phyloP scores from a whole-genome alignment of 768 basidiomycete species.

The Agaricus subrufescens region DNA sequence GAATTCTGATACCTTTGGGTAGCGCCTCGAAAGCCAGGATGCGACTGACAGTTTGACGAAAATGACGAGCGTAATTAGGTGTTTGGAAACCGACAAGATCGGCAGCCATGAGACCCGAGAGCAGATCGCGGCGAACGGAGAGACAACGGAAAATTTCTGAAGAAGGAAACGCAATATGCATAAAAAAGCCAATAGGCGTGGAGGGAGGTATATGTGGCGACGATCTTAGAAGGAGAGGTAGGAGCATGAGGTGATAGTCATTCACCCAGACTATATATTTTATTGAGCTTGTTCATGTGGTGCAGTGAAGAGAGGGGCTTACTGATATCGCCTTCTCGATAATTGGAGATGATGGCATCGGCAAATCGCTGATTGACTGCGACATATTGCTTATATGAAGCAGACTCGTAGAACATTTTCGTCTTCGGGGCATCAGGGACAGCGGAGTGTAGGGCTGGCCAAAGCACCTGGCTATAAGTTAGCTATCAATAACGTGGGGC shows the following conservation, averaged over 20 bases:
- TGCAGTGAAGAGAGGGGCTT: not conserved
- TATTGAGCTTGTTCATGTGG: not conserved
- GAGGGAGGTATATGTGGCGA: conserved; percentile 46
- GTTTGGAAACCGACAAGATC: conserved; percentile 94
- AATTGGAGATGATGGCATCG: conserved; percentile 71
- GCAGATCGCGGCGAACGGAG: conserved; percentile 68
- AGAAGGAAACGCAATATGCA: conserved; percentile 94
- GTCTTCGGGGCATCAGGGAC: conserved; percentile 87
- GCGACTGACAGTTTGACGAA: conserved; percentile 78
- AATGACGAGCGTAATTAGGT: conserved; percentile 77
- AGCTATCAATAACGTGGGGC: conserved; percentile 13
- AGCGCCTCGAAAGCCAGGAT: conserved; percentile 78
- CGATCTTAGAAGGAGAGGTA: conserved; percentile 81
- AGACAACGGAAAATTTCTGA: conserved; percentile 95
- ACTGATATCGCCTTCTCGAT: conserved; percentile 83
- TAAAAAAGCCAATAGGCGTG: conserved; percentile 87
- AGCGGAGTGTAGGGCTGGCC: conserved; percentile 85
- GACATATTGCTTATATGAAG: conserved; percentile 79
- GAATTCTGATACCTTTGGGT: conserved; percentile 76
- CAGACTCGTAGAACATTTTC: conserved; percentile 75
- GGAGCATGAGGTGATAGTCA: conserved; percentile 95
- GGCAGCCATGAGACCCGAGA: conserved; percentile 87
- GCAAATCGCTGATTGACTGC: conserved; percentile 91
- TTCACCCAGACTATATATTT: conserved; percentile 67
- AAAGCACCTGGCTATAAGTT: conserved; percentile 48